Base-by-base conservation (phyloP, 2,329 filamentous ascomycete species). In the Helicocarpus griseus region DNA sequence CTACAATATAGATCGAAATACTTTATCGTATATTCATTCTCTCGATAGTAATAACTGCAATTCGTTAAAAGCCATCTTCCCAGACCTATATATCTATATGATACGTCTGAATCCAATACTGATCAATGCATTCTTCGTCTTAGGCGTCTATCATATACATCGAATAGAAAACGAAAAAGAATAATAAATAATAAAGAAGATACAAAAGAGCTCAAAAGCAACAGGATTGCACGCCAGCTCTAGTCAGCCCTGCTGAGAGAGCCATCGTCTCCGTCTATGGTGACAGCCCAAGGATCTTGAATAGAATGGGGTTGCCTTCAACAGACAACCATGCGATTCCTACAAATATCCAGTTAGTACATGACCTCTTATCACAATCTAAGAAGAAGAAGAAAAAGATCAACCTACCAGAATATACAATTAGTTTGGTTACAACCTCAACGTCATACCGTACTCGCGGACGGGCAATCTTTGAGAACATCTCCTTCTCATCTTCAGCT, bases 351-450 rank as follows among this genome's bases (percentile, higher is more conserved):
- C 17, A 19, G n/a, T 44, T 43, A 41, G 2, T 1, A 19, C 5
- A 24, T 58, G 55, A 60, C 56, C 19, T 53, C 50, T 4, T 1
- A 45, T 8, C 45, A 31, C 9, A 8, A 22, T 31, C 24, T 28
- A 19, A 22, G 36, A 13, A 43, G 50, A 29, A 17, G 13, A 51
- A 17, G 46, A n/a, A 8, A 5, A 46, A 40, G 28, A 11, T 14
- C 13, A 19, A 71, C 82, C 69, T 72, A 89, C 91, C 93, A 53
- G 86, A 80, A 72, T 98, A 98, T 22, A 98, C 89, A 61, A 98
- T 86, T 54, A 98, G 70, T 71, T 96, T 97, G 4, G 93, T 97
- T 35, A 98, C 86, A 36, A 98, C 91, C 69, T 98, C 93, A n/a
- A 97, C 91, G 69, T 98, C 93, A 64, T 97, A 98, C 60, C 90